Base-by-base conservation (phyloP, 1,139 yeast genomes). In the Hyphopichia wangnamkhiaoensis region DNA sequence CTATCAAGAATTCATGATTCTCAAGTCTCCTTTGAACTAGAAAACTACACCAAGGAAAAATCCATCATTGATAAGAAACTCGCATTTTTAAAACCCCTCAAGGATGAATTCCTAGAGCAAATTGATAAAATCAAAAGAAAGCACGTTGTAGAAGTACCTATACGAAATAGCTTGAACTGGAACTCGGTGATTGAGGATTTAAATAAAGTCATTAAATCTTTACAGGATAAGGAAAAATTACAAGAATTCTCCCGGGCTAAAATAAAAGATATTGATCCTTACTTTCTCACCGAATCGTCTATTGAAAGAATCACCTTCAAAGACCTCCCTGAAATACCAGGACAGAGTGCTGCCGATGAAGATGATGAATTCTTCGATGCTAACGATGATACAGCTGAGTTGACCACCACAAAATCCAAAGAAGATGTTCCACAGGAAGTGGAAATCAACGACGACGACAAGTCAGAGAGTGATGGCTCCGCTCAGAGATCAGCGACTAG, bases 201-300 rank as follows among this genome's bases (percentile, higher is more conserved):
- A 2, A 66, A 68, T 37, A 42, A 41, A 21, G 47, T 63, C 36
- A 41, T 71, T 21, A 62, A 68, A 39, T 50, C 53, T 1, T 35
- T 49, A 10, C 67, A 64, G 44, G 63, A 65, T 49, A 57, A 69
- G 26, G 54, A 56, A 2, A 61, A 64, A 37, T 41, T 63, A 1
- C 70, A 63, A 39, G 68, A 62, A 4, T 45, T 63, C 1, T 54
- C 68, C 10, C 66, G 65, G 39, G 63, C 67, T 8, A 69, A 65
- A 37, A 44, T 65, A 8, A 71, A 62, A 44, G 50, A 58, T 32
- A 49, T 64, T 26, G 88, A 83, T 45, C 74, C 77, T 0, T 82
- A 83, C 47, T 53, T 65, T 16, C 63, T 79, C 21, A 65, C 78
- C 0, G 76, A 73, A 28, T 63, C 59, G 7, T 73, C 82, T 0